Evolutionary conservation across 345 rosid genomes (phyloP).

Genomic region (Bretschneidera sinensis): DNA sequence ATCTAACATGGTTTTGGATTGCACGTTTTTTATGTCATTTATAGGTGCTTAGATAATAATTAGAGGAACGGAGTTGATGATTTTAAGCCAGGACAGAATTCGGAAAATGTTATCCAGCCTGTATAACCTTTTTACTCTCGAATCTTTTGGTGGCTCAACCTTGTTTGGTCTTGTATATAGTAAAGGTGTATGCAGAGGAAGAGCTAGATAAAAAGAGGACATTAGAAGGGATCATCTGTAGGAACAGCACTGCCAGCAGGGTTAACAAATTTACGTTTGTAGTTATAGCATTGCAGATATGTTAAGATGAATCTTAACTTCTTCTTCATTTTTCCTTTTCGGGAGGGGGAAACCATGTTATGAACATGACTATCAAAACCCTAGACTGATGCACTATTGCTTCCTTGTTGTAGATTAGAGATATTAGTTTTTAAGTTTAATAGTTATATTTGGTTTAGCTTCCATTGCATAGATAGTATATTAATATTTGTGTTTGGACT

Average conservation of each 20-base stretch:
- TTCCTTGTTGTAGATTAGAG: background rate
- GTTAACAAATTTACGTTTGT: background rate
- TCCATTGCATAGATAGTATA: too few species aligned
- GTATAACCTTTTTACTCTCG: background rate
- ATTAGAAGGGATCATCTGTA: background rate
- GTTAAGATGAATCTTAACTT: too few species aligned
- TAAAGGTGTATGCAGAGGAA: background rate
- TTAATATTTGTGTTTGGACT: conserved; percentile 2
- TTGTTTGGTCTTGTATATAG: background rate
- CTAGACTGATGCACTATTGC: too few species aligned
- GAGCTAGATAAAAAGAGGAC: background rate
- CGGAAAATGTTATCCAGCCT: background rate
- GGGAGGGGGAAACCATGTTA: too few species aligned
- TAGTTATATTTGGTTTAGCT: too few species aligned
- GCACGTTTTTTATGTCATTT: background rate
- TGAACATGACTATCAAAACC: too few species aligned
- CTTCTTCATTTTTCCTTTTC: too few species aligned
- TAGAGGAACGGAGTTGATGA: background rate
- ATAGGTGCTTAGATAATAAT: background rate
- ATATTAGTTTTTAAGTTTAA: background rate
- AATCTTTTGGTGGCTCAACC: background rate
- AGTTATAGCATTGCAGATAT: too few species aligned
- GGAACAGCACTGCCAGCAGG: background rate
- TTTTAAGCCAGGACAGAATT: background rate
- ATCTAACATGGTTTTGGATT: background rate